Conservation (phyloP, 179 eudicot genomes). For the Beta lomatogona region DNA sequence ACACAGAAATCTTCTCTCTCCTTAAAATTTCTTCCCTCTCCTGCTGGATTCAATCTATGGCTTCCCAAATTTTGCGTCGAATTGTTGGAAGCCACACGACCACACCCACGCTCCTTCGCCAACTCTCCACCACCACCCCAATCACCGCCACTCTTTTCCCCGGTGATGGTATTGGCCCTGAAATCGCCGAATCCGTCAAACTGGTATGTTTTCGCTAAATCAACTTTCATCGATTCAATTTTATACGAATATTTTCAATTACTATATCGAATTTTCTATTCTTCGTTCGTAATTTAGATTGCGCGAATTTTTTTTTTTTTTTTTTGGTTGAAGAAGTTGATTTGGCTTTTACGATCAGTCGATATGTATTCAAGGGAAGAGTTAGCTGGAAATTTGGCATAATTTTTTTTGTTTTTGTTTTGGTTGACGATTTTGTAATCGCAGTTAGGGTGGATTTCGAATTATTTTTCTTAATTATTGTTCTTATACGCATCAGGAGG, state of each 20-base stretch:
- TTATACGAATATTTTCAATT: neutral
- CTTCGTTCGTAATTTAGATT: neutral
- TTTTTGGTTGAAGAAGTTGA: neutral
- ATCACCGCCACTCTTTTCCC: slow-evolving; percentile 96
- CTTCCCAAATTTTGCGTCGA: slow-evolving; percentile 13
- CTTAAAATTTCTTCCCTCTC: neutral
- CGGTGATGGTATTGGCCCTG: slow-evolving; percentile 98
- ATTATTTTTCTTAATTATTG: no score
- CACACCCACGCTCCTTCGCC: slow-evolving; percentile 28
- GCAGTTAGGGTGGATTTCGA: neutral
- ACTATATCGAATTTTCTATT: neutral
- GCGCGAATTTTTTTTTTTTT: neutral
- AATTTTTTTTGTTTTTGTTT: no score
- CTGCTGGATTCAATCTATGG: neutral
- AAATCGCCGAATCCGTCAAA: slow-evolving; percentile 92
- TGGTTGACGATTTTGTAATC: neutral
- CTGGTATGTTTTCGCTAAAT: slow-evolving; percentile 36
- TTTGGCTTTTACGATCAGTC: neutral
- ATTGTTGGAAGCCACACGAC: neutral
- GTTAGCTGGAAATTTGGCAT: neutral
- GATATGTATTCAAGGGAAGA: neutral
- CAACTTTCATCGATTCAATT: neutral
- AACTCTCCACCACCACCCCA: slow-evolving; percentile 45
- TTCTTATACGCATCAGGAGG: no score
- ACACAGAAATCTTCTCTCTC: neutral